phyloP scores from a whole-genome alignment of 345 rosid genomes.

The Salix suchowensis region DNA sequence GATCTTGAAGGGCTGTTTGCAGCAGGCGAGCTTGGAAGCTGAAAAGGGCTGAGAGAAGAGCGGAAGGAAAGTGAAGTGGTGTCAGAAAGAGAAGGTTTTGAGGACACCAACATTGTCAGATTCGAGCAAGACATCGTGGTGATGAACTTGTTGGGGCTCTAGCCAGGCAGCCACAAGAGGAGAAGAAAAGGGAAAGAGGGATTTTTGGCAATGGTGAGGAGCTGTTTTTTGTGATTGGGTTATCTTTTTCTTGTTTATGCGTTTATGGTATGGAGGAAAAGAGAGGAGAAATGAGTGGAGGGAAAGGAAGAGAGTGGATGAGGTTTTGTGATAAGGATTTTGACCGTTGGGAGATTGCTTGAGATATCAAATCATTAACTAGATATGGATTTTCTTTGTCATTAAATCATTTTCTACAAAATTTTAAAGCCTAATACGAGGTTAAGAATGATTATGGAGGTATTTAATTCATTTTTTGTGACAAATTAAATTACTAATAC shows the following conservation, averaged over 20 bases:
- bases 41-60: conserved; percentile 57
- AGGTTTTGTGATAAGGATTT: conserved; percentile 74
- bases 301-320: conserved; percentile 44
- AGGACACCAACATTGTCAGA: conserved; percentile 72
- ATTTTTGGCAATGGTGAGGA: background rate
- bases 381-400: background rate
- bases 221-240: conserved; percentile 16
- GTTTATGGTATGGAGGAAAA: conserved; percentile 21
- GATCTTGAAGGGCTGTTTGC: conserved; percentile 41
- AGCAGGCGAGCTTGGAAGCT: conserved; percentile 42
- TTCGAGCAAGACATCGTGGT: conserved; percentile 69
- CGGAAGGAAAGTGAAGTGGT: conserved; percentile 66
- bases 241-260: conserved; percentile 27
- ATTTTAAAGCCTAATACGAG: background rate
- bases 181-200: conserved; percentile 6
- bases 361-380: conserved; percentile 16
- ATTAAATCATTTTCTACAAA: background rate
- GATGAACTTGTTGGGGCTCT: conserved; percentile 3
- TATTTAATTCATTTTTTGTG: background rate
- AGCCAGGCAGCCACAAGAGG: conserved; percentile 7
- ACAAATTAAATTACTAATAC: background rate
- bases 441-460: background rate
- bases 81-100: conserved; percentile 71
- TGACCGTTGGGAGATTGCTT: conserved; percentile 37
- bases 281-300: conserved; percentile 52